phyloP scores from a whole-genome alignment of 2,329 filamentous ascomycete genomes.

The Tricladium varicosporioides region DNA sequence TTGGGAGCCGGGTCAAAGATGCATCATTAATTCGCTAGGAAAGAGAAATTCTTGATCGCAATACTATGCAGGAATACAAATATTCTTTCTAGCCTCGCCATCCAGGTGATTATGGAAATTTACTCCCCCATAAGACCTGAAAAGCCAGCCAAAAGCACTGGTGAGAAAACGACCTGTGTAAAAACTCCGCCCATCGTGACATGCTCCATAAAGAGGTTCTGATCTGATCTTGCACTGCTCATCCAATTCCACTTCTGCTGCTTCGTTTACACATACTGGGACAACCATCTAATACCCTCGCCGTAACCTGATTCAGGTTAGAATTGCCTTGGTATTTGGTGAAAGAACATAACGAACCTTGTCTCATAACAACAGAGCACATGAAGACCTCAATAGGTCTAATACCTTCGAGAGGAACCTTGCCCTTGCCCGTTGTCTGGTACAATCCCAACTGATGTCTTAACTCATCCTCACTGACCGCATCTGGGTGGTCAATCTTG shows the following conservation, averaged over 20 bases:
- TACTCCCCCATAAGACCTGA: slow-evolving; percentile 19
- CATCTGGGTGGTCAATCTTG: slow-evolving; percentile 98
- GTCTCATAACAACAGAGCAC: slow-evolving; percentile 98
- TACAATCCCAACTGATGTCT: slow-evolving; percentile 89
- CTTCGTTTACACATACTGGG: slow-evolving; percentile 75
- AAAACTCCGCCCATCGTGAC: slow-evolving; percentile 33
- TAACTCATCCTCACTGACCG: slow-evolving; percentile 92
- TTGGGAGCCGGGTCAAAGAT: neutral
- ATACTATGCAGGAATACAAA: slow-evolving; percentile 33
- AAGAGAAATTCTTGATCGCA: slow-evolving; percentile 29
- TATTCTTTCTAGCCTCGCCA: slow-evolving; percentile 18
- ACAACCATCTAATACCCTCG: slow-evolving; percentile 87
- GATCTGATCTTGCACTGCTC: slow-evolving; percentile 9
- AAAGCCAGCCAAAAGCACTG: slow-evolving; percentile 23
- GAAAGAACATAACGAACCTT: slow-evolving; percentile 57
- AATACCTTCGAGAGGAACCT: slow-evolving; percentile 88
- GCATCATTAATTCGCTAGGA: slow-evolving; percentile 1
- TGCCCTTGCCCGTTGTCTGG: slow-evolving; percentile 95
- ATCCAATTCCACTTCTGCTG: neutral
- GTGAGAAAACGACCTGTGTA: slow-evolving; percentile 30
- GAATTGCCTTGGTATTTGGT: slow-evolving; percentile 3
- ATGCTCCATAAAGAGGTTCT: slow-evolving; percentile 23
- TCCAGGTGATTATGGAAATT: slow-evolving; percentile 20
- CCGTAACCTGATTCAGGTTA: slow-evolving; percentile 62
- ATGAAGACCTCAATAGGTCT: slow-evolving; percentile 97